phyloP scores from a whole-genome alignment of 2,329 filamentous ascomycete genomes.

The Arthrobotrys pseudoclavata region DNA sequence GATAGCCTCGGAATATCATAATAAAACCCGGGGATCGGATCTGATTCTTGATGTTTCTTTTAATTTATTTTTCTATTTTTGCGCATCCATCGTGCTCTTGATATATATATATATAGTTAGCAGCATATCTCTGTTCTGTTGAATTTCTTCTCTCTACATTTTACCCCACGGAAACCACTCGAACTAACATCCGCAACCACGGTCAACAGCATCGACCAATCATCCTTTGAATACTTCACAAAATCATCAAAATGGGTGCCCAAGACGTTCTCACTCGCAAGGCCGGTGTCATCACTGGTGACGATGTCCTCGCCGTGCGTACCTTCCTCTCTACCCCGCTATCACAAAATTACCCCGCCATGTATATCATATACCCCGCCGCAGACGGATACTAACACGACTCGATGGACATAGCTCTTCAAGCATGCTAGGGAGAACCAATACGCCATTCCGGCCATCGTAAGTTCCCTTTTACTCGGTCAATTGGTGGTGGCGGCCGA shows the following conservation, averaged over 20 bases:
- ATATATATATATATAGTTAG: neutral
- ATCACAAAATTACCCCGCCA: conserved; percentile 42
- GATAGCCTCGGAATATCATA: conserved; percentile 13
- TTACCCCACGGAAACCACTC: neutral
- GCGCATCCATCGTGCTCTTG: neutral
- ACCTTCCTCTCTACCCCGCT: conserved; percentile 26
- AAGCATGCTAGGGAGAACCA: conserved; percentile 88
- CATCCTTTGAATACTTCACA: conserved; percentile 7
- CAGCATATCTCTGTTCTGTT: neutral
- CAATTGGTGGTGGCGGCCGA: neutral
- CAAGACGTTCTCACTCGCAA: conserved; percentile 74
- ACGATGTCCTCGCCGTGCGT: conserved; percentile 72
- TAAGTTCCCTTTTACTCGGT: conserved; percentile 66
- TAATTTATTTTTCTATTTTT: no score
- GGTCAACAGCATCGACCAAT: conserved; percentile 12
- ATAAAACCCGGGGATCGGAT: neutral
- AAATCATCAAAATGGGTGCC: conserved; percentile 66
- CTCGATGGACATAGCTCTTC: conserved; percentile 73
- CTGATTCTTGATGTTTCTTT: no score
- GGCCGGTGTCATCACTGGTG: conserved; percentile 76
- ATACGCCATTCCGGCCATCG: conserved; percentile 88
- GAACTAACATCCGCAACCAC: neutral
- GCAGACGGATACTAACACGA: conserved; percentile 25
- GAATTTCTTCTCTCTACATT: neutral
- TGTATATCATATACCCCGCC: neutral